Evolutionary conservation across 306 rosid genomes (phyloP).

Genomic region (Trifolium pratense): DNA sequence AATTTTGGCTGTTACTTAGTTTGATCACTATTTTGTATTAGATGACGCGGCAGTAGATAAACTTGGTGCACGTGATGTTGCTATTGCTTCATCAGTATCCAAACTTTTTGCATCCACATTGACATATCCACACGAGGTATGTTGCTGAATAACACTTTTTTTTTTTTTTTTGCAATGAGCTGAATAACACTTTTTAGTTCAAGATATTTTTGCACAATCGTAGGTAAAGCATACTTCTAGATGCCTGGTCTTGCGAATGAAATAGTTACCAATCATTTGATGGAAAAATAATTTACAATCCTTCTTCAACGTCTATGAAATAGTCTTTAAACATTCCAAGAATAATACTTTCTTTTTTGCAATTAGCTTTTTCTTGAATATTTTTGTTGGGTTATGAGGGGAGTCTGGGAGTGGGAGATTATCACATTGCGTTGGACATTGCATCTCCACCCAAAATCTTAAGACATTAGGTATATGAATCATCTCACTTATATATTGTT

Average conservation of each 20-base stretch:
- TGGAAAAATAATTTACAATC: slow-evolving; percentile 1
- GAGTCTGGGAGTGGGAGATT: too few species aligned
- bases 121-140: slow-evolving; percentile 95
- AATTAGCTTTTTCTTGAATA: slow-evolving; percentile 12
- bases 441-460: too few species aligned
- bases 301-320: slow-evolving; percentile 1
- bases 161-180: too few species aligned
- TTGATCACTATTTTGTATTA: slow-evolving; percentile 37
- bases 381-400: too few species aligned
- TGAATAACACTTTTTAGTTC: slow-evolving; percentile 36
- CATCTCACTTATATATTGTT: too few species aligned
- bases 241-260: slow-evolving; percentile 18
- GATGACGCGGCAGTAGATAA: slow-evolving; percentile 70
- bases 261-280: slow-evolving; percentile 27
- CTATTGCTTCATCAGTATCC: slow-evolving; percentile 84
- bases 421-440: too few species aligned
- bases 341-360: slow-evolving; percentile 12
- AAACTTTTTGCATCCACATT: slow-evolving; percentile 87
- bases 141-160: slow-evolving; percentile 35
- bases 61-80: slow-evolving; percentile 79
- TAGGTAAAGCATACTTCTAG: background rate
- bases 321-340: background rate
- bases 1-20: slow-evolving; percentile 30
- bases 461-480: too few species aligned
- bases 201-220: slow-evolving; percentile 23